Percentiles rank a stretch among this genome's conserved stretches.
Evolutionary conservation across 139 green algal genomes (phyloP).

Genomic region (Raphidocelis subcapitata): DNA sequence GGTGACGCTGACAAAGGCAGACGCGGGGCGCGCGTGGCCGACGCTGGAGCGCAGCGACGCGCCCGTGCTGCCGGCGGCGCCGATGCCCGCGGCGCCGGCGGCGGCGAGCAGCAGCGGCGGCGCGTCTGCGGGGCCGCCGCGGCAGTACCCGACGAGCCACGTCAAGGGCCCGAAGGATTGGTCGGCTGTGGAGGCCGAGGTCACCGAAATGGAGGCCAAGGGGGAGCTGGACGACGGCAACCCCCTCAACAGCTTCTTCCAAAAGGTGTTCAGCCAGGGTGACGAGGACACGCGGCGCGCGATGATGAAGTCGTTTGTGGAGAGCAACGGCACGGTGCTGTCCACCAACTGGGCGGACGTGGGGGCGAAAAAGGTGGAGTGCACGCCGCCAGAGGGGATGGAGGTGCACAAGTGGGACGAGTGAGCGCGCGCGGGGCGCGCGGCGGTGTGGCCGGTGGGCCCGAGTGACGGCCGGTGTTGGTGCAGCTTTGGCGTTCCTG

Average conservation of each 20-base stretch:
- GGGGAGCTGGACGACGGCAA: conserved; percentile 59
- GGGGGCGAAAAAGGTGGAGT: conserved; percentile 69
- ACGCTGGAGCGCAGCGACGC: conserved; percentile 53
- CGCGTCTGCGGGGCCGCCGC: neutral
- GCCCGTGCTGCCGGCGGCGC: neutral
- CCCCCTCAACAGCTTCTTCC: conserved; percentile 61
- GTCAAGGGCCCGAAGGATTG: conserved; percentile 70
- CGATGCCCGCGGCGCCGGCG: neutral
- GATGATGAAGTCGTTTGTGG: conserved; percentile 97
- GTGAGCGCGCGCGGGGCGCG: too few species aligned
- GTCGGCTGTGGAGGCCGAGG: conserved; percentile 64
- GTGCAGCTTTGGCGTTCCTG: too few species aligned
- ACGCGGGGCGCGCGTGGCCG: conserved; percentile 48
- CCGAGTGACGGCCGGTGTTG: too few species aligned
- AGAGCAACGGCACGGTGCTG: conserved; percentile 88
- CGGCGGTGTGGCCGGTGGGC: too few species aligned
- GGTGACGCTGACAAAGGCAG: conserved; percentile 72
- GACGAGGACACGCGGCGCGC: conserved; percentile 68
- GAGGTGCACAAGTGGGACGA: conserved; percentile 38
- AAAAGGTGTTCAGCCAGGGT: conserved; percentile 57
- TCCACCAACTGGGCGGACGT: conserved; percentile 98
- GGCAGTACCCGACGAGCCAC: conserved; percentile 55
- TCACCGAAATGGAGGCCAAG: conserved; percentile 52
- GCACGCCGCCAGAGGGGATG: conserved; percentile 67
- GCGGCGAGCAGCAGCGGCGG: neutral